These are phyloP conservation scores for Sclerotinia minor DNA, from an alignment of 2,329 filamentous ascomycete genomes.

Conservation along the genomic window DNA sequence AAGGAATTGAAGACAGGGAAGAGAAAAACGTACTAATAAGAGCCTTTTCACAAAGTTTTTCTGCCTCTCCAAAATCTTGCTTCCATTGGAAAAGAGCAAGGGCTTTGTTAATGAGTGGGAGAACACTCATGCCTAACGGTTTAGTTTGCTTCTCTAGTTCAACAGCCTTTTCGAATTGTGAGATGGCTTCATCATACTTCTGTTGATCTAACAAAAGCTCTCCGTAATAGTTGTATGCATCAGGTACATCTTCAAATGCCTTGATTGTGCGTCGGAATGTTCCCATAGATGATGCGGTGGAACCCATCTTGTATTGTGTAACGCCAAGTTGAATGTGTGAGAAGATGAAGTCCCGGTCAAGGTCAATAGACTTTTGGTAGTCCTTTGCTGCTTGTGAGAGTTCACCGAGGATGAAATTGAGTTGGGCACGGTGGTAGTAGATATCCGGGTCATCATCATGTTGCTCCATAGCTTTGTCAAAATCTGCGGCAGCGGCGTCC, in stretches of 20 bases:
- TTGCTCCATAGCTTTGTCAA: conserved; percentile 79
- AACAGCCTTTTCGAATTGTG: conserved; percentile 98
- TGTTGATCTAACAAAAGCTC: conserved; percentile 95
- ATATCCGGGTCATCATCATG: conserved; percentile 92
- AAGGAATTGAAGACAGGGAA: not conserved
- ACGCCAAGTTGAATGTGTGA: conserved; percentile 99
- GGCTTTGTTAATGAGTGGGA: conserved; percentile 98
- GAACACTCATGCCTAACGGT: conserved; percentile 93
- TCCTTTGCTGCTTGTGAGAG: conserved; percentile 94
- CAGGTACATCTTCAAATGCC: conserved; percentile 94
- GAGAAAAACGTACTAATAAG: conserved; percentile 76
- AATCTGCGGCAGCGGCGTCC: conserved; percentile 84
- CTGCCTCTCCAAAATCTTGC: conserved; percentile 90
- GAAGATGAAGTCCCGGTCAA: conserved; percentile 96
- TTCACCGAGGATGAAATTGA: conserved; percentile 96
- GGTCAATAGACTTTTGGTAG: conserved; percentile 98
- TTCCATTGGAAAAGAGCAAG: conserved; percentile 98
- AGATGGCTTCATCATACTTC: conserved; percentile 91
- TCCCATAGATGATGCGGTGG: conserved; percentile 95
- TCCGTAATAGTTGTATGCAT: conserved; percentile 99
- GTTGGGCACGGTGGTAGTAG: conserved; percentile 97
- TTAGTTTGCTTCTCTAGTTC: conserved; percentile 96
- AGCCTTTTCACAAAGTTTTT: conserved; percentile 95
- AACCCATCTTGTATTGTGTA: conserved; percentile 99
- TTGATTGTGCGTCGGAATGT: conserved; percentile 97